Base-by-base conservation (phyloP, 495 filamentous ascomycete species). In the Penicillium odoratum region DNA sequence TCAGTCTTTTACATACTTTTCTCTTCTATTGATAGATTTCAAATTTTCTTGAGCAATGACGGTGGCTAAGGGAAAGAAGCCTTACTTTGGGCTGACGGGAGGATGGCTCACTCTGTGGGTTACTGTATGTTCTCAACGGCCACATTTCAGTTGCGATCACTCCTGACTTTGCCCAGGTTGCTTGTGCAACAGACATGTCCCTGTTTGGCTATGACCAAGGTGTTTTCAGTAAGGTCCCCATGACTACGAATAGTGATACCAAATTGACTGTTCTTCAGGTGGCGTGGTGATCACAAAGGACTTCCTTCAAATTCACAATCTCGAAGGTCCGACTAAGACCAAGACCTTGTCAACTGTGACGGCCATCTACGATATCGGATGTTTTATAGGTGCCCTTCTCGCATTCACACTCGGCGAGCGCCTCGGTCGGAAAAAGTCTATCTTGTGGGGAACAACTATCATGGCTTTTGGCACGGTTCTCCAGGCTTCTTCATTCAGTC, bases 141-240 rank as follows among this genome's bases (percentile, higher is more conserved):
- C 9, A 29, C 51, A 33, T 38, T 38, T 42, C 40, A 18, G 33
- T 36, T 36, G 49, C 48, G 46, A 56, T 30, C 15, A 16, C 2
- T 49, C 45, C 16, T 49, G 31, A 44, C 38, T 38, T 84, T 26
- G 64, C 67, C 3, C 65, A 80, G 68, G 64, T 82, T 29, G 79
- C 81, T 9, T 83, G 81, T 60, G 74, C 79, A 18, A 83, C 80
- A 30, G 80, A 83, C 59, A 84, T 84, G 82, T 80, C 76, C 10
- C 66, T 84, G 0, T 84, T 87, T 65, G 83, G 83, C 1, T 85
- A 86, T 63, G 83, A 86, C 53, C 83, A 87, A 56, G 81, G 80
- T 48, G 76, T 83, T 3, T 83, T 83, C 54, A 73, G 75, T 74
- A 56, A 16, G 65, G 61, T 16, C 3, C 48, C n/a, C 42, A 5